Evolutionary conservation across 1,284 basidiomycete genomes (phyloP).

Genomic region (Rhodofomes roseus): DNA sequence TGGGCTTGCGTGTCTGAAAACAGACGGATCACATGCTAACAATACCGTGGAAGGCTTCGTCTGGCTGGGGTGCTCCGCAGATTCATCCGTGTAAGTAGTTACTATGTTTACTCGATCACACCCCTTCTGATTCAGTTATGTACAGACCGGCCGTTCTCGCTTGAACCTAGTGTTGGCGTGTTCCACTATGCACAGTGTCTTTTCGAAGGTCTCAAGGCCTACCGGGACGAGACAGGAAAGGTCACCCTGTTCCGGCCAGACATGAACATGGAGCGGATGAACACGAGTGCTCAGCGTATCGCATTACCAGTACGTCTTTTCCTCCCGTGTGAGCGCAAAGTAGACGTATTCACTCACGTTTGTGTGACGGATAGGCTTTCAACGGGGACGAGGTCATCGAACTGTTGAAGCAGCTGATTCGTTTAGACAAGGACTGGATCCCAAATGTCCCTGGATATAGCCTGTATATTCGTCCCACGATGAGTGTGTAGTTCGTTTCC

Average conservation of each 20-base stretch:
- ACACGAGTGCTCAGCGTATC: conserved; percentile 68
- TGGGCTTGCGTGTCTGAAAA: background rate
- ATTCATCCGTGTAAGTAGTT: conserved; percentile 75
- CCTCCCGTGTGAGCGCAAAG: background rate
- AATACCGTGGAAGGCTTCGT: conserved; percentile 70
- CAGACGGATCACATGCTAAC: conserved; percentile 94
- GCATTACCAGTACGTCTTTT: conserved; percentile 65
- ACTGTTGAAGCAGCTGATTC: conserved; percentile 87
- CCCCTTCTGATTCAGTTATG: background rate
- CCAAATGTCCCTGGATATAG: conserved; percentile 88
- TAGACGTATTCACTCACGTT: background rate
- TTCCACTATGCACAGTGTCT: conserved; percentile 91
- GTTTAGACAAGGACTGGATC: conserved; percentile 90
- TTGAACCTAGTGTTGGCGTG: conserved; percentile 86
- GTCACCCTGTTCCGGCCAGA: conserved; percentile 94
- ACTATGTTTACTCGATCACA: background rate
- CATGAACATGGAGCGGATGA: conserved; percentile 98
- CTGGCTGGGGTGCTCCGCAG: conserved; percentile 82
- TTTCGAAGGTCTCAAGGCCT: conserved; percentile 98
- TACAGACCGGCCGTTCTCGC: conserved; percentile 39
- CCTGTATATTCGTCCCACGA: conserved; percentile 83
- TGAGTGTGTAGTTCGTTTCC: conserved; percentile 60
- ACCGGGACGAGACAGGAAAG: conserved; percentile 75
- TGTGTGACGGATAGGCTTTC: conserved; percentile 55
- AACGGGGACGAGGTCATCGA: conserved; percentile 77